Evolutionary conservation across 2,329 filamentous ascomycete genomes (phyloP).

Genomic region (Colletotrichum falcatum): DNA sequence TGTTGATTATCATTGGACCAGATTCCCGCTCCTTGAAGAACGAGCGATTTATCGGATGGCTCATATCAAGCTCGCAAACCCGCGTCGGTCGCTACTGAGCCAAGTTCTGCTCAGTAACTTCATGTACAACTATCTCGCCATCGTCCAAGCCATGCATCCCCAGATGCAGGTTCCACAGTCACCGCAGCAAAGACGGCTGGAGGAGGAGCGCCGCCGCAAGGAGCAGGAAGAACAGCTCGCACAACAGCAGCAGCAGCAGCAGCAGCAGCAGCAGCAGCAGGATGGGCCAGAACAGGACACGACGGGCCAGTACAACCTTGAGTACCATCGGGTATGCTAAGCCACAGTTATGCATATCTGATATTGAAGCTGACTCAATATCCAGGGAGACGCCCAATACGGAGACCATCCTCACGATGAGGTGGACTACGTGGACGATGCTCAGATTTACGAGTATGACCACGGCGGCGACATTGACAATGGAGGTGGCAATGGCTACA

Average conservation of each 20-base stretch:
- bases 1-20: conserved; percentile 94
- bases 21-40: conserved; percentile 95
- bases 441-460: conserved; percentile 66
- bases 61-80: conserved; percentile 98
- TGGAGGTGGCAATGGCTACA: conserved; percentile 52
- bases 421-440: conserved; percentile 64
- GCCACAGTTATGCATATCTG: not conserved
- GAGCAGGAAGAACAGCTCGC: conserved; percentile 63
- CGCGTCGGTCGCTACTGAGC: conserved; percentile 88
- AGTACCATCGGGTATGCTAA: conserved; percentile 63
- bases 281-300: conserved; percentile 58
- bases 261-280: conserved; percentile 53
- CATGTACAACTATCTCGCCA: conserved; percentile 99
- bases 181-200: conserved; percentile 75
- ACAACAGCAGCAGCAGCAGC: conserved; percentile 58
- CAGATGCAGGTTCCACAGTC: conserved; percentile 92
- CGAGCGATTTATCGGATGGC: conserved; percentile 98
- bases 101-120: conserved; percentile 98
- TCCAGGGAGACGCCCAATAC: conserved; percentile 60
- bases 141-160: conserved; percentile 98
- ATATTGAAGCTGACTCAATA: conserved; percentile 25
- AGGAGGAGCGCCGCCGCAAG: conserved; percentile 65
- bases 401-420: conserved; percentile 58
- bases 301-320: conserved; percentile 64
- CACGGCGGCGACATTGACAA: conserved; percentile 55